Conservation (phyloP, 495 filamentous ascomycete genomes). For the Xylaria sp. region DNA sequence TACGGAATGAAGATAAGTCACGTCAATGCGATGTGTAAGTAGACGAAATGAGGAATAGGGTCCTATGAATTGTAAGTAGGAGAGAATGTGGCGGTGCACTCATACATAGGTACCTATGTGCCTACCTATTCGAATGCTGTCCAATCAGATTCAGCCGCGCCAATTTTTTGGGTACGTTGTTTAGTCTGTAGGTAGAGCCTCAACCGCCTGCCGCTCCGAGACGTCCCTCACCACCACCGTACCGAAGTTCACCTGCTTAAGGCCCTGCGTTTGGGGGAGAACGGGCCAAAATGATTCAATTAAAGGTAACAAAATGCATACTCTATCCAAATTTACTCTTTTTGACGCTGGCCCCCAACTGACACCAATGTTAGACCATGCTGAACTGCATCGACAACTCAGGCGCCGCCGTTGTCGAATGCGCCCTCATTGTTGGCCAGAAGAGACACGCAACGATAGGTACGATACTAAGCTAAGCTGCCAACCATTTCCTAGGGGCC, state of each 20-base stretch:
- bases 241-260: conserved; percentile 27
- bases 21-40: not conserved
- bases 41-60: not conserved
- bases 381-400: conserved; percentile 99
- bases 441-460: conserved; percentile 90
- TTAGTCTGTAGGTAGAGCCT: not conserved
- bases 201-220: not conserved
- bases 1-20: not conserved
- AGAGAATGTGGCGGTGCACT: not conserved
- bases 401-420: conserved; percentile 96
- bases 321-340: not conserved
- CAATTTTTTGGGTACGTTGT: conserved; percentile 6
- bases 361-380: conserved; percentile 73
- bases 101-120: too few relatives aligned
- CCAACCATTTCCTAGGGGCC: not conserved
- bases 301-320: conserved; percentile 72
- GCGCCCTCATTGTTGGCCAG: conserved; percentile 88
- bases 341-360: not conserved
- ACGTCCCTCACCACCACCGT: conserved; percentile 21
- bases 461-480: conserved; percentile 52
- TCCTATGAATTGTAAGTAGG: not conserved
- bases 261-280: conserved; percentile 33
- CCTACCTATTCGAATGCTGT: not conserved
- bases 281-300: conserved; percentile 86
- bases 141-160: conserved; percentile 19